A percentile compares a stretch with the other conserved stretches of the same genome.
Conservation (phyloP, 208 protist species). For the Lotmaria passim region DNA sequence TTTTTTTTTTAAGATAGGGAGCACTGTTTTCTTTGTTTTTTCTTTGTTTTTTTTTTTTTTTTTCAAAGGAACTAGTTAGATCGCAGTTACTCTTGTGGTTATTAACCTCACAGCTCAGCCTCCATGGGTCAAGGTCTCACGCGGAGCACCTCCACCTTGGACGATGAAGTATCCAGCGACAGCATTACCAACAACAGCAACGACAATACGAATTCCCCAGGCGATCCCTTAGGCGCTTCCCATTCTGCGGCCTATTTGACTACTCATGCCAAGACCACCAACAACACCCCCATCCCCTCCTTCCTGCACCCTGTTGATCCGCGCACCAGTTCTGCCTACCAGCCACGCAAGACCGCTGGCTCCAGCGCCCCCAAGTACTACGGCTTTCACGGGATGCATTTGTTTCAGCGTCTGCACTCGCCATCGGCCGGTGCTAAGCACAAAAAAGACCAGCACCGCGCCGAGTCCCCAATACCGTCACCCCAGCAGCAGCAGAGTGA, state of each 20-base stretch:
- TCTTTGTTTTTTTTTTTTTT: slow-evolving; percentile 10
- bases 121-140: no score
- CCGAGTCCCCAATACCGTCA: no score
- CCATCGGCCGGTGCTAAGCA: neutral
- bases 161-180: no score
- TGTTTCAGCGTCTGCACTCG: neutral
- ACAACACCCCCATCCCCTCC: neutral
- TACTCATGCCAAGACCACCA: neutral
- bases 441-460: no score
- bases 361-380: neutral
- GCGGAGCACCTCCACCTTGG: no score
- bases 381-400: neutral
- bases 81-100: no score
- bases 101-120: no score
- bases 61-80: neutral
- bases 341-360: neutral
- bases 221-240: no score
- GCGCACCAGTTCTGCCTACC: neutral
- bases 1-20: no score
- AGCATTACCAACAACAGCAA: neutral
- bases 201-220: neutral
- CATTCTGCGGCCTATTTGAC: no score
- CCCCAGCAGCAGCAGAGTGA: no score
- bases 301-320: neutral
- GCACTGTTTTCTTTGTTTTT: no score